These are phyloP conservation scores for Cytospora piceicola DNA, from an alignment of 2,329 filamentous ascomycete species.

Conservation along the genomic window DNA sequence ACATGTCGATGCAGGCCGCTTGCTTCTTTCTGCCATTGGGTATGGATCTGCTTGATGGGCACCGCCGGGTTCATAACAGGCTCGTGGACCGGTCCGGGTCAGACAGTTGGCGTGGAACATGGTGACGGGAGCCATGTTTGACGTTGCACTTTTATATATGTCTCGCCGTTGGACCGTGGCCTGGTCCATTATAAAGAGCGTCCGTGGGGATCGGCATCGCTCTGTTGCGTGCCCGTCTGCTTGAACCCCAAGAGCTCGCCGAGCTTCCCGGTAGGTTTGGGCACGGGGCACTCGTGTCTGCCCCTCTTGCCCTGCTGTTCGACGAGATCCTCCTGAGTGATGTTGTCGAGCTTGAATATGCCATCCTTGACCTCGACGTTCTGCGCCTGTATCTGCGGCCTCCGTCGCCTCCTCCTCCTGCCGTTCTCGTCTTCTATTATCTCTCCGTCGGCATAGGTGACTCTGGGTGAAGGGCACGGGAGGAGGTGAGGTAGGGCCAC, in stretches of 20 bases:
- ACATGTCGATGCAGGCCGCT: background rate
- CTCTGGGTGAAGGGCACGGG: conserved; percentile 83
- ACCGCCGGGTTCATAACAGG: background rate
- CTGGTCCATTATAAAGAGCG: background rate
- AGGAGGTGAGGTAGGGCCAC: conserved; percentile 88
- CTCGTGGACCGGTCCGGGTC: background rate
- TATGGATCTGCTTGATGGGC: background rate
- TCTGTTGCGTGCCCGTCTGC: conserved; percentile 36
- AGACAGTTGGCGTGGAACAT: background rate
- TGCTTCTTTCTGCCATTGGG: background rate
- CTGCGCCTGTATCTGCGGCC: conserved; percentile 36
- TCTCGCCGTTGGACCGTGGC: background rate
- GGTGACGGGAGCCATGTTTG: background rate
- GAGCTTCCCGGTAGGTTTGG: conserved; percentile 76
- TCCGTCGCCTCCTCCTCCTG: conserved; percentile 50
- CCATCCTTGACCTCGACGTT: conserved; percentile 33
- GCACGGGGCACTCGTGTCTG: conserved; percentile 84
- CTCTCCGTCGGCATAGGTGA: conserved; percentile 73
- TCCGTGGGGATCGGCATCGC: background rate
- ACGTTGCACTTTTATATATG: background rate
- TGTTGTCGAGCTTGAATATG: conserved; percentile 51
- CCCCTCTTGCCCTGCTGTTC: conserved; percentile 45
- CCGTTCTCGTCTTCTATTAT: conserved; percentile 50
- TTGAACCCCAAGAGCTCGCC: conserved; percentile 65
- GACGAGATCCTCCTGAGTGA: conserved; percentile 47